Percentiles rank a stretch among this genome's conserved stretches.
phyloP scores from a whole-genome alignment of 176 grass and related monocot species.

The Zoysia pacifica region DNA sequence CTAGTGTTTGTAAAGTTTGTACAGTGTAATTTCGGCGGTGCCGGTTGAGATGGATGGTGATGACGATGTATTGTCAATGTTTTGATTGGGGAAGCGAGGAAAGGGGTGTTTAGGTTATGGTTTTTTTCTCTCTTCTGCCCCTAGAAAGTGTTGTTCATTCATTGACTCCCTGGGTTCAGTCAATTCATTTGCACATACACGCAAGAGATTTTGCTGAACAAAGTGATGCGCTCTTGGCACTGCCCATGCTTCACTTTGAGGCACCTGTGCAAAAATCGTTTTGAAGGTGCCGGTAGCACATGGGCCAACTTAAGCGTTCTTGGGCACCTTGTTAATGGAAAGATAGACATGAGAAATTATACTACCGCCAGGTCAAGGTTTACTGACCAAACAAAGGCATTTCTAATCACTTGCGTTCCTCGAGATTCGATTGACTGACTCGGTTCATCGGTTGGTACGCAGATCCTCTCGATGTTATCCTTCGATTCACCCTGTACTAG shows the following conservation, averaged over 20 bases:
- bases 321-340: background rate
- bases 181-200: slow-evolving; percentile 42
- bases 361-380: background rate
- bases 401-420: background rate
- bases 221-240: background rate
- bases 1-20: slow-evolving; percentile 82
- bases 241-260: background rate
- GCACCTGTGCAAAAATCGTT: background rate
- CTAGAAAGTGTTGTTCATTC: slow-evolving; percentile 59
- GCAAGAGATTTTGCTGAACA: slow-evolving; percentile 41
- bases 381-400: background rate
- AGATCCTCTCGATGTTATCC: background rate
- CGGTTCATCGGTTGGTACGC: too few relatives aligned
- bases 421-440: background rate
- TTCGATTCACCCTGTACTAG: background rate
- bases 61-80: slow-evolving; percentile 42
- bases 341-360: background rate
- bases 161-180: slow-evolving; percentile 52
- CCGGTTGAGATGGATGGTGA: slow-evolving; percentile 39
- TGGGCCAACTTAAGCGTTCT: too few relatives aligned
- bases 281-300: background rate
- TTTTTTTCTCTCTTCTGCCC: slow-evolving; percentile 22
- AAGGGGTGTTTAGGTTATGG: slow-evolving; percentile 49
- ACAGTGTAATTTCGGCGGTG: slow-evolving; percentile 60
- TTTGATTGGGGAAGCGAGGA: slow-evolving; percentile 40